These are phyloP conservation scores for Taiozyma sp. DNA, from an alignment of 1,139 yeast species.

Conservation along the genomic window DNA sequence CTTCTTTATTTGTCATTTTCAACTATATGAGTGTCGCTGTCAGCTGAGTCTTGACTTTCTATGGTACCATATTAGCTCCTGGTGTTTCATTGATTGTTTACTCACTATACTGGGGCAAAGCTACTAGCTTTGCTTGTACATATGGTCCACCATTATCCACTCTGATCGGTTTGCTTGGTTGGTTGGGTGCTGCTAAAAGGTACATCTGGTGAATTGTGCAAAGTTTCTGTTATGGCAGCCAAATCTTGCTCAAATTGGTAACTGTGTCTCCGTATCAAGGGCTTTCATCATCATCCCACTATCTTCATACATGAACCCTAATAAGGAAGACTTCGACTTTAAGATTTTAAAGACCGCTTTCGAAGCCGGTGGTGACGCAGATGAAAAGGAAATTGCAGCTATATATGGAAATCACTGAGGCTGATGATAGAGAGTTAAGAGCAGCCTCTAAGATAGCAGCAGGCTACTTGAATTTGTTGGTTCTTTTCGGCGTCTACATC, in stretches of 20 bases:
- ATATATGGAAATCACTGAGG: constrained; percentile 21
- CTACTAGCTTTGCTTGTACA: too few species aligned
- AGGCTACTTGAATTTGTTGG: constrained; percentile 19
- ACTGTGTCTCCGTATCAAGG: constrained; percentile 30
- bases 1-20: constrained; percentile 18
- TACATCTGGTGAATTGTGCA: background rate
- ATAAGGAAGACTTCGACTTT: constrained; percentile 23
- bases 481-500: constrained; percentile 25
- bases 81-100: too few species aligned
- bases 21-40: constrained; percentile 29
- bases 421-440: constrained; percentile 23
- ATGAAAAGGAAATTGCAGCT: constrained; percentile 28
- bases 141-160: too few species aligned
- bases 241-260: constrained; percentile 34
- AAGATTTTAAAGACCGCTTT: constrained; percentile 20
- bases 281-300: constrained; percentile 25
- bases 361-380: constrained; percentile 33
- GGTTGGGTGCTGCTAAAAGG: too few species aligned
- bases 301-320: constrained; percentile 30
- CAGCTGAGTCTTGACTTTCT: constrained; percentile 28
- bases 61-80: constrained; percentile 29
- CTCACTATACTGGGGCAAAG: too few species aligned
- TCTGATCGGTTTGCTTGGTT: too few species aligned
- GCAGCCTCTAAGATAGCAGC: constrained; percentile 28
- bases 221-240: constrained; percentile 24